Conservation (phyloP, 257 asterid genomes). For the Solanum peruvianum region DNA sequence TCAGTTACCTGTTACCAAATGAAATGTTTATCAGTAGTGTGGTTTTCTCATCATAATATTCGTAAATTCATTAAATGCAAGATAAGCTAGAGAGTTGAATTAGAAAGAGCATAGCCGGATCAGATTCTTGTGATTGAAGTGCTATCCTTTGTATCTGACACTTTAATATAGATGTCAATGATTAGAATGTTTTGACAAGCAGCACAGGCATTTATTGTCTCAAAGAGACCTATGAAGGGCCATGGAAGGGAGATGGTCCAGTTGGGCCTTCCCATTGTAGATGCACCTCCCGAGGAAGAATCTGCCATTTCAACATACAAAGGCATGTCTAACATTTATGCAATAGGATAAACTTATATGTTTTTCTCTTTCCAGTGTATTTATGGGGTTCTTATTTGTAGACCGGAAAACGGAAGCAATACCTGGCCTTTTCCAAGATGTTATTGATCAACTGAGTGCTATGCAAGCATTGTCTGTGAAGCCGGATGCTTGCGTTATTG, state of each 20-base stretch:
- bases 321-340: constrained; percentile 32
- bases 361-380: not conserved
- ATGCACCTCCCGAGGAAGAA: constrained; percentile 54
- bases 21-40: not conserved
- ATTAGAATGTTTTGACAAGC: constrained; percentile 13
- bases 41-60: not conserved
- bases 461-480: constrained; percentile 41
- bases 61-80: not conserved
- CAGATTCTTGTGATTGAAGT: not conserved
- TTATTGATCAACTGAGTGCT: constrained; percentile 41
- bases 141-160: not conserved
- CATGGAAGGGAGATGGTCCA: constrained; percentile 94
- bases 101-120: not conserved
- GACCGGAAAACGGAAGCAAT: constrained; percentile 65
- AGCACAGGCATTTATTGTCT: constrained; percentile 61
- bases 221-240: constrained; percentile 74
- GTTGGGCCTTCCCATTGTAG: constrained; percentile 57
- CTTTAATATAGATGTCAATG: not conserved
- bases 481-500: constrained; percentile 72
- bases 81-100: not conserved
- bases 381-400: constrained; percentile 25
- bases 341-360: not conserved
- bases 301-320: constrained; percentile 38
- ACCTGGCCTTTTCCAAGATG: constrained; percentile 56
- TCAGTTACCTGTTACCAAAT: not conserved